Evolutionary conservation across 805 yeast species (phyloP).

Genomic region (Metschnikowia reukaufii): DNA sequence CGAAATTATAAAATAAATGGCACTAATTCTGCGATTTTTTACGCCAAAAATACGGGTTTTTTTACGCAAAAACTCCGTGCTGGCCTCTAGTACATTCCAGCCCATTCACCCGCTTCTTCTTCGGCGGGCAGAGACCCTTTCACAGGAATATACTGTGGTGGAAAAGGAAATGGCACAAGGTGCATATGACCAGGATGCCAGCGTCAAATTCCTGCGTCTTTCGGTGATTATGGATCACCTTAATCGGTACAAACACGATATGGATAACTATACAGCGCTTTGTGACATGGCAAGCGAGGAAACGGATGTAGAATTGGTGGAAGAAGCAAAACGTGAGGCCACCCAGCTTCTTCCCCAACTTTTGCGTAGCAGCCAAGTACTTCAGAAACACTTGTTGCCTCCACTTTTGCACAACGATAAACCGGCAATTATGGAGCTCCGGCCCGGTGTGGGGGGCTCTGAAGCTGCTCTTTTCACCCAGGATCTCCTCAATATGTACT

Average conservation of each 20-base stretch:
- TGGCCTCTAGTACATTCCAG: conserved; percentile 5
- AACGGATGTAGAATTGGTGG: conserved; percentile 33
- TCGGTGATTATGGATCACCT: conserved; percentile 34
- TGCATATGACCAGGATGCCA: conserved; percentile 35
- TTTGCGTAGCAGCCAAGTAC: conserved; percentile 37
- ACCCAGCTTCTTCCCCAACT: conserved; percentile 47
- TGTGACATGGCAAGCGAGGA: conserved; percentile 27
- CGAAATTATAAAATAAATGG: no score
- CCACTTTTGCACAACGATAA: conserved; percentile 73
- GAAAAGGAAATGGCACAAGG: conserved; percentile 31
- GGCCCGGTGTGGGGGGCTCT: conserved; percentile 96
- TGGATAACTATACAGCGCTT: conserved; percentile 28
- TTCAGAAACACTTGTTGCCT: conserved; percentile 69
- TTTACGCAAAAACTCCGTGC: conserved; percentile 8
- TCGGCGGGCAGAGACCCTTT: conserved; percentile 35
- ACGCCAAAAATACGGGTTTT: neutral
- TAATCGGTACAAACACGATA: conserved; percentile 26
- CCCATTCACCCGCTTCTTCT: conserved; percentile 41
- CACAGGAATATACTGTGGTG: conserved; percentile 27
- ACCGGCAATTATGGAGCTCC: conserved; percentile 76
- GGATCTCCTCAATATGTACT: conserved; percentile 80
- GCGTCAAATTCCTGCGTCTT: conserved; percentile 33
- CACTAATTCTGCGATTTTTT: conserved; percentile 6
- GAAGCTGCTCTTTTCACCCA: conserved; percentile 88
- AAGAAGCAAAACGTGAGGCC: conserved; percentile 65